Conservation (phyloP, 768 basidiomycete genomes). For the Leccinum obscurum region DNA sequence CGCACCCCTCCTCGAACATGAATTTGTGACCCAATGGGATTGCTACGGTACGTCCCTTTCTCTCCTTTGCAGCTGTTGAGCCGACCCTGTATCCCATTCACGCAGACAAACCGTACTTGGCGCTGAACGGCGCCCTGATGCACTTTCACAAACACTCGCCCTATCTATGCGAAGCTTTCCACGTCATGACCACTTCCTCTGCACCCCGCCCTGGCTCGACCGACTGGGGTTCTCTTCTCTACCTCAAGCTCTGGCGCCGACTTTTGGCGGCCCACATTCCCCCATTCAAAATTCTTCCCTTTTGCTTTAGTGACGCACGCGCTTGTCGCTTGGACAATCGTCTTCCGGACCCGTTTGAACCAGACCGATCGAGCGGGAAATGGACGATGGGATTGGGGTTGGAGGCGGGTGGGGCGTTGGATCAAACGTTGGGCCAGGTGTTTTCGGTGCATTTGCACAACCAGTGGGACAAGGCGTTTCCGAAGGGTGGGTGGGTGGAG, state of each 20-base stretch:
- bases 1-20: constrained; percentile 83
- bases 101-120: constrained; percentile 71
- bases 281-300: constrained; percentile 92
- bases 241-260: constrained; percentile 87
- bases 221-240: constrained; percentile 93
- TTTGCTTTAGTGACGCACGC: constrained; percentile 91
- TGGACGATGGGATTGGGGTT: constrained; percentile 70
- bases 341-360: constrained; percentile 86
- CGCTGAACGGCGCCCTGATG: constrained; percentile 94
- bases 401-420: constrained; percentile 62
- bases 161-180: constrained; percentile 96
- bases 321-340: constrained; percentile 92
- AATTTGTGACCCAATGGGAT: constrained; percentile 99
- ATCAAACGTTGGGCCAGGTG: constrained; percentile 61
- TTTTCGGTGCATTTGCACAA: constrained; percentile 95
- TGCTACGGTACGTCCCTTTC: constrained; percentile 73
- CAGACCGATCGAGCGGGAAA: constrained; percentile 49
- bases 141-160: constrained; percentile 89
- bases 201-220: constrained; percentile 78
- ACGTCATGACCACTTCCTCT: constrained; percentile 76
- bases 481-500: constrained; percentile 83
- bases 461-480: constrained; percentile 91
- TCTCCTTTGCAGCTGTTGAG: neutral
- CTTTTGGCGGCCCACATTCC: constrained; percentile 69
- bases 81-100: neutral